Base-by-base conservation (phyloP, 495 filamentous ascomycete genomes). In the Aspergillus biplanus region DNA sequence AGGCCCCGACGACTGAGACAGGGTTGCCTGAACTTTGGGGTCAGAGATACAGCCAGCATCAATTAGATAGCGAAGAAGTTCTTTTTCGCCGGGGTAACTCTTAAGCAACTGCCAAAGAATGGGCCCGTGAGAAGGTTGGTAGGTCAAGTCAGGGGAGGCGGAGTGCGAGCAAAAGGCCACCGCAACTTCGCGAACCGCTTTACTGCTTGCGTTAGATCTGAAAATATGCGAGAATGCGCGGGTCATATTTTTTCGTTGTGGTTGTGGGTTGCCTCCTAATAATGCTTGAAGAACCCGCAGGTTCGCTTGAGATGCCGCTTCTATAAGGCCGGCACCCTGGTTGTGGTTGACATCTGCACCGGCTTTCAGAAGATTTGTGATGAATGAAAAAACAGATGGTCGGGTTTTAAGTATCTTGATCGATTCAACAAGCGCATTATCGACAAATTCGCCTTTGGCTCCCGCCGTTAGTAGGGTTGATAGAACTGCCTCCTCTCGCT, bases 311-410 rank as follows among this genome's bases (percentile, higher is more conserved):
- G 34, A 42, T 2, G 61, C 50, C 7, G 53, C 61, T 34, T 63
- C 61, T 16, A 57, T 16, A 6, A 63, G 27, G 27, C 61, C 52
- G 9, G 53, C 53, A 1, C 61, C 61, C 3, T 57, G 52, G 15
- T 56, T 52, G 33, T 63, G 57, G 31, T 63, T 63, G 7, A 63
- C 61, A 44, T 63, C 61, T 34, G 61, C 61, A 5, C 61, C 61
- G 7, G 61, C 61, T 6, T 42, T 42, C 8, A 63, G 44, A 1
- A 63, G 61, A 42, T 57, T 57, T 7, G 15, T 18, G 42, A 63
- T 52, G 11, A 63, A 63, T 5, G 53, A 11, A 33, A 57, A 57
- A 7, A 52, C 53, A 15, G 53, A 44, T 3, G 53, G 46, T 6
- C 35, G 49, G 21, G 33, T 9, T 13, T 52, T 21, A 9, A 42